Base-by-base conservation (phyloP, 208 protist genomes). In the Zelonia costaricensis region DNA sequence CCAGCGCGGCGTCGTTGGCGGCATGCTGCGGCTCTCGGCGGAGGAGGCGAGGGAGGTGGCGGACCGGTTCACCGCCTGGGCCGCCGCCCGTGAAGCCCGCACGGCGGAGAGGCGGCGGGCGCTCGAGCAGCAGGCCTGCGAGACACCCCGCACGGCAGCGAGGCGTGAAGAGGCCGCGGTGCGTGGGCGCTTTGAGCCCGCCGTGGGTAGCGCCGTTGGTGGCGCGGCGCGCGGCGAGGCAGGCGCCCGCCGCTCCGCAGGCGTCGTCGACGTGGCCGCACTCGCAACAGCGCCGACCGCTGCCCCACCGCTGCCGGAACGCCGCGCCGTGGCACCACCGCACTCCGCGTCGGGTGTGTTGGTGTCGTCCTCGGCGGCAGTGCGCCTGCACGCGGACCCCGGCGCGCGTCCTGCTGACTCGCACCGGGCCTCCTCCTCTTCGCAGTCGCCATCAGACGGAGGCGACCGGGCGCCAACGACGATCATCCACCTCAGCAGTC, bases 51-150 rank as follows among this genome's bases (percentile, higher is more conserved):
- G 67, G 20, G 36, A 76, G 15, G 52, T 94, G n/a, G 72, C 66
- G 0, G 36, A 45, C 35, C 84, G 88, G 23, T 76, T 94, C 48
- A 51, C 63, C 22, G 59, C 69, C 15, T 94, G 88, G 85, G 58
- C 80, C 54, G 47, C 76, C 27, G 12, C 44, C n/a, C 70, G 79
- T 23, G 65, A 78, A 28, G 23, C 30, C 23, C 76, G 79, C 47
- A 40, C 62, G 18, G 76, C 58, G 13, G 28, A 46, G 20, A 58
- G 82, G 56, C 75, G 63, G 4, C 31, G 67, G 18, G 67, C 78
- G 15, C 51, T 69, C 36, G 53, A 80, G 30, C 56, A 46, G 10
- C 33, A 53, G 40, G 35, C 27, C 10, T 52, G 53, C 13, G 35
- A 66, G 39, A 30, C 48, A 2, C n/a, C 46, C 18, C 0, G 15